Evolutionary conservation across 176 grass and related monocot species (phyloP), one percentile per base, ranked within the genome.

Genomic region (Olyra latifolia): DNA sequence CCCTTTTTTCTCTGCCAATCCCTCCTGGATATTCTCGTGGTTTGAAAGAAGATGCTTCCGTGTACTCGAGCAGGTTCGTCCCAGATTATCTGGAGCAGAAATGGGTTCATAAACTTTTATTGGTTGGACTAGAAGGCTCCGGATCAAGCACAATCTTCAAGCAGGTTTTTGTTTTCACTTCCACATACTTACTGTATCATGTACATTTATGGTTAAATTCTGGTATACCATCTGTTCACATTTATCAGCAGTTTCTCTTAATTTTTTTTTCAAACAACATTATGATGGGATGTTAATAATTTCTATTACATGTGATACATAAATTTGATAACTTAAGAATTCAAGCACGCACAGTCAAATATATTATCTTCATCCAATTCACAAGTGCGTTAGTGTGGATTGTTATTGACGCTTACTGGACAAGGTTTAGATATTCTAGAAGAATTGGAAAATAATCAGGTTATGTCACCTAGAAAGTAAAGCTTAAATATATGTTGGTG

Each of bases 131-230:
- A 60, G 83, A 83, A 61, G 86, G 89, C 17, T 84, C 89, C 62
- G 84, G 89, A 43, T 89, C 84, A 16, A 91, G 86, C 84, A 89
- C 87, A 16, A 91, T 87, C 39, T 94, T 94, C 54, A 94, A 94
- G 68, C 92, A 91, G 86, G 89, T 94, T 32, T 68, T 60, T 42
- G 25, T 38, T 74, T 52, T 43, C 55, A 40, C 66, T 55, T 85
- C 19, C 67, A 35, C 10, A 77, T 78, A 70, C 4, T 66, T 27
- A 28, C 6, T 28, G 50, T 35, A 35, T 35, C 32, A 35, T 35
- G 32, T 13, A 32, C 55, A 2, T 24, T 14, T n/a, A 27, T 69
- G 24, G 48, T 41, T 17, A 69, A 44, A 61, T 80, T 67, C 6
- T 66, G 39, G 14, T 79, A 17, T 27, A 29, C 10, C 40, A 16